phyloP scores from a whole-genome alignment of 352 stramenopile species.

The Phytophthora macrochlamydospora region DNA sequence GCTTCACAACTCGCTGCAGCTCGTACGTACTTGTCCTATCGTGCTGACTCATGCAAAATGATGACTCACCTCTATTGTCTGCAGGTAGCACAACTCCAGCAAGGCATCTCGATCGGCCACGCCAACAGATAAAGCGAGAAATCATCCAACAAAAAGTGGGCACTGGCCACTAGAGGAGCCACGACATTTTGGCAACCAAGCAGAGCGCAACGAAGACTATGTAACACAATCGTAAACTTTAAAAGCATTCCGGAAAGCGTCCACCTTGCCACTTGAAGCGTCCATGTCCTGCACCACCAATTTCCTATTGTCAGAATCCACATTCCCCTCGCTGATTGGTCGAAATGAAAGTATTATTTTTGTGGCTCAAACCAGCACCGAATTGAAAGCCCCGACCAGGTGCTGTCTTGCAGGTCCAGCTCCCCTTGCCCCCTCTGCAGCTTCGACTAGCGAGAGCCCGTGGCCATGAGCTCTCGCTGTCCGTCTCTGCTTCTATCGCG shows the following conservation, averaged over 20 bases:
- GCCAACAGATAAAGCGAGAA: constrained; percentile 27
- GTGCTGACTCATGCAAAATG: not conserved
- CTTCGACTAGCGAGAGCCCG: not conserved
- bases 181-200: constrained; percentile 1
- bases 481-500: constrained; percentile 25
- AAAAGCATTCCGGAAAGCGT: not conserved
- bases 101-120: constrained; percentile 59
- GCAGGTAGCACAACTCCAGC: constrained; percentile 58
- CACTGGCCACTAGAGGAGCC: not conserved
- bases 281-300: not conserved
- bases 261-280: not conserved
- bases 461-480: constrained; percentile 14
- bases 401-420: not conserved
- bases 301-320: not conserved
- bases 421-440: not conserved
- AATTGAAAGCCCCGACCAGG: not conserved
- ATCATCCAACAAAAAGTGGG: no score
- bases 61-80: constrained; percentile 6
- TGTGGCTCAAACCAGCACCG: not conserved
- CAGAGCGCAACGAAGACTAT: not conserved
- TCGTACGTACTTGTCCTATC: constrained; percentile 43
- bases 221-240: constrained; percentile 2
- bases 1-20: constrained; percentile 66
- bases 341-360: not conserved
- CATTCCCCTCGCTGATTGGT: no score